Percentiles rank a stretch among this genome's conserved stretches.
Conservation (phyloP, 352 stramenopile species). For the Thraustochytrium sp. region DNA sequence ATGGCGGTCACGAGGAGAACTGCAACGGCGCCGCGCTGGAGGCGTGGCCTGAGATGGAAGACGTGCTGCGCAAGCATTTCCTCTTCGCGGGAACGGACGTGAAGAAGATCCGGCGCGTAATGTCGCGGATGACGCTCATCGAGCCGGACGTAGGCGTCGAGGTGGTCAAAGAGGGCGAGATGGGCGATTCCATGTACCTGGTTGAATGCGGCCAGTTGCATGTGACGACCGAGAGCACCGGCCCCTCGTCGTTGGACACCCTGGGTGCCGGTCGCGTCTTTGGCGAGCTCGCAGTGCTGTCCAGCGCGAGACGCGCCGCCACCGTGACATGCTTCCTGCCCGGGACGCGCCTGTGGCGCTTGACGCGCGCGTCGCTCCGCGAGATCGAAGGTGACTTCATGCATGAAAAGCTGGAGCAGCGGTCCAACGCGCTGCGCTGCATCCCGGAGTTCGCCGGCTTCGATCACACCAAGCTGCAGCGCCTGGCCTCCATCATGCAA, state of each 20-base stretch:
- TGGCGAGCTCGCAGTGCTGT: slow-evolving; percentile 86
- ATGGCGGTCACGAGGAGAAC: too few species aligned
- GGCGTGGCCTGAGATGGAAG: background rate
- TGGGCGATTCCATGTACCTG: slow-evolving; percentile 29
- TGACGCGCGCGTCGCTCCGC: background rate
- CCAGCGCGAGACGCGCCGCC: slow-evolving; percentile 85
- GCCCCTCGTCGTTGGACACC: background rate
- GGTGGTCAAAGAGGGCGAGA: background rate
- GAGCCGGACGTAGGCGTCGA: background rate
- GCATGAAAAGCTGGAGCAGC: slow-evolving; percentile 16
- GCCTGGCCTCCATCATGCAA: background rate
- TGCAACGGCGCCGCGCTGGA: too few species aligned
- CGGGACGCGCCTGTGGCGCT: slow-evolving; percentile 8
- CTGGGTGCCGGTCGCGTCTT: slow-evolving; percentile 60
- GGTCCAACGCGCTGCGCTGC: background rate
- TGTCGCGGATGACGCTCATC: background rate
- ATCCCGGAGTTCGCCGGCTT: slow-evolving; percentile 18
- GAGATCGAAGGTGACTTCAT: slow-evolving; percentile 1
- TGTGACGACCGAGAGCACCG: background rate
- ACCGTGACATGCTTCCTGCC: slow-evolving; percentile 59
- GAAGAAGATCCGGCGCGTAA: slow-evolving; percentile 19
- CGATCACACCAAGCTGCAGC: background rate
- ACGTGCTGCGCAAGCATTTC: slow-evolving; percentile 22
- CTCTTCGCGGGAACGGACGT: background rate
- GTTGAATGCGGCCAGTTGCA: slow-evolving; percentile 2